Conservation (phyloP, 768 basidiomycete genomes). For the Lactarius pseudohatsudake region DNA sequence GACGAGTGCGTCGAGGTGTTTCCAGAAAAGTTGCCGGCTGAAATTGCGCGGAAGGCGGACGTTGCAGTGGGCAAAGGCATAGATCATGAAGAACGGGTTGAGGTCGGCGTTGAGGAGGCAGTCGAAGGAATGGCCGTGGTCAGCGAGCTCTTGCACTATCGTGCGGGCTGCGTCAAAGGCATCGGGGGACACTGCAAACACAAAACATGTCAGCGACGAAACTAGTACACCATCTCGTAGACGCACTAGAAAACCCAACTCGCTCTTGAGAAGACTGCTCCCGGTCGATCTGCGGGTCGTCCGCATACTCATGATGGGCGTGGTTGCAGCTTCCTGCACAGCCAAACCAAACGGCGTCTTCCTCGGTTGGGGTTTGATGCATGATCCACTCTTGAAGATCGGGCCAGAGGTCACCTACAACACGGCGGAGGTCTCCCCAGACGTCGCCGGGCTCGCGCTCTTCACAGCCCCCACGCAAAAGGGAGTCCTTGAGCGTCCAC, state of each 20-base stretch:
- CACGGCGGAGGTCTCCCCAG: background rate
- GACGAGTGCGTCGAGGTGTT: slow-evolving; percentile 13
- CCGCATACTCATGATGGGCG: background rate
- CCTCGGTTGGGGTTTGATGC: background rate
- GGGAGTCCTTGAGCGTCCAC: slow-evolving; percentile 1
- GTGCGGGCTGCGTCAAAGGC: background rate
- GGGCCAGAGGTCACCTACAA: background rate
- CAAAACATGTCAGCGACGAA: background rate
- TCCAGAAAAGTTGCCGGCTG: slow-evolving; percentile 16
- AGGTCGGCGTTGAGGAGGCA: background rate
- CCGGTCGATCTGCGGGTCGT: background rate
- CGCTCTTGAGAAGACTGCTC: background rate
- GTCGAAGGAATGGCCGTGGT: background rate
- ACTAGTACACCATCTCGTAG: background rate
- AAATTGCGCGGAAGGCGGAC: slow-evolving; percentile 2
- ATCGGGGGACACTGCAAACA: background rate
- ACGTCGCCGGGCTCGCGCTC: background rate
- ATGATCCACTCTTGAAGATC: slow-evolving; percentile 12
- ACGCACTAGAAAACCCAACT: slow-evolving; percentile 15
- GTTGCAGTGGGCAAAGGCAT: slow-evolving; percentile 13
- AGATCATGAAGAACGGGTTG: slow-evolving; percentile 20
- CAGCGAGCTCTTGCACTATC: background rate
- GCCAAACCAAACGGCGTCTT: background rate
- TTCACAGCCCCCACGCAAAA: slow-evolving; percentile 6
- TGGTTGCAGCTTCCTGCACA: background rate